Evolutionary conservation across 2,329 filamentous ascomycete species (phyloP).

Genomic region (Leptographium lundbergii): DNA sequence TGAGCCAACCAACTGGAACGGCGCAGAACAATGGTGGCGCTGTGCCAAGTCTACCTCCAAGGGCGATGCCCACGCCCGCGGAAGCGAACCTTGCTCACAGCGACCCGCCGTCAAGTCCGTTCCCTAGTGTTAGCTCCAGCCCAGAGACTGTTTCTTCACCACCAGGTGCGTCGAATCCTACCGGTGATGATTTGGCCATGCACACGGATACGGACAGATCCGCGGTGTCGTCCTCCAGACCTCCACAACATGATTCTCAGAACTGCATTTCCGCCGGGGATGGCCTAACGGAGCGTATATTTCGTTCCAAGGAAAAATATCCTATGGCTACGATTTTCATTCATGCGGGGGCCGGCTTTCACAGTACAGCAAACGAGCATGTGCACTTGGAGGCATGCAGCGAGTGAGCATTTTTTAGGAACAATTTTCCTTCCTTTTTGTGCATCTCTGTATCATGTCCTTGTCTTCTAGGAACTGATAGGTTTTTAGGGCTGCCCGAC

Average conservation of each 20-base stretch:
- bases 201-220: neutral
- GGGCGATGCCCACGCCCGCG: neutral
- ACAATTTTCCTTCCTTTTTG: neutral
- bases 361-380: conserved; percentile 75
- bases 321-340: conserved; percentile 63
- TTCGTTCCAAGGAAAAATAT: conserved; percentile 10
- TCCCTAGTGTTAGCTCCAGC: conserved; percentile 9
- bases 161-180: neutral
- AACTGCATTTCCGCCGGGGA: conserved; percentile 1
- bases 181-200: neutral
- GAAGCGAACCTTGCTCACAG: neutral
- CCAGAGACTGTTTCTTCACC: neutral
- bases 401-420: conserved; percentile 47
- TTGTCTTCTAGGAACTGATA: conserved; percentile 3
- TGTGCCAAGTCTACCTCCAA: too few species aligned
- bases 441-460: too few species aligned
- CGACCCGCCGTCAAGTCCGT: conserved; percentile 6
- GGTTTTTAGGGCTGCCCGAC: conserved; percentile 58
- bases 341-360: conserved; percentile 89
- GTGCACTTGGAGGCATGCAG: conserved; percentile 78
- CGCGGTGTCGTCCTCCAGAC: neutral
- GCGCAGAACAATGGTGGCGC: neutral
- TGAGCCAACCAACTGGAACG: neutral
- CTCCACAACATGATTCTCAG: neutral
- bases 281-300: conserved; percentile 16